Conservation (phyloP, 202 grass and related monocot species). For the Setaria italica region DNA sequence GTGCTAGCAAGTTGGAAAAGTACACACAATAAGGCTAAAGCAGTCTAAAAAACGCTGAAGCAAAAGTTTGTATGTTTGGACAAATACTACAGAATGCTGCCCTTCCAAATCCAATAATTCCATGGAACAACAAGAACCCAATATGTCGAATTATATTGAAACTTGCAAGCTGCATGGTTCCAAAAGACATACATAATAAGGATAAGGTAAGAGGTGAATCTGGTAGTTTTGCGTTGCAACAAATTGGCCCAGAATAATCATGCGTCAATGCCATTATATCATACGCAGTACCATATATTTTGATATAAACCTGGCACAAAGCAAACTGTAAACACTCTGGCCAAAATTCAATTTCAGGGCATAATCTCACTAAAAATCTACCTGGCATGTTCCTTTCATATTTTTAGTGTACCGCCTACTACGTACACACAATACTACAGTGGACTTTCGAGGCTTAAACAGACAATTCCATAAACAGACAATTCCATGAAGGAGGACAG, state of each 20-base stretch:
- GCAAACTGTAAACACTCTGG: neutral
- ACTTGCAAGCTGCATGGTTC: neutral
- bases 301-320: neutral
- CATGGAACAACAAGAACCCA: neutral
- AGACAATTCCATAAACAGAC: constrained; percentile 1
- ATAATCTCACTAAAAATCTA: constrained; percentile 16
- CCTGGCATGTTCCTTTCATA: neutral
- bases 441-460: constrained; percentile 11
- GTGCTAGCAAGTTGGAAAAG: constrained; percentile 32
- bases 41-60: neutral
- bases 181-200: constrained; percentile 15
- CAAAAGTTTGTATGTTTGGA: neutral
- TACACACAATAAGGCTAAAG: neutral
- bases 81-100: neutral
- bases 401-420: neutral
- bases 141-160: constrained; percentile 1
- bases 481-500: neutral
- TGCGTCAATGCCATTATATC: neutral
- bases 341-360: neutral
- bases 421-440: constrained; percentile 5
- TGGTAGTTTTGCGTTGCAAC: neutral
- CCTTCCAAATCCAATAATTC: neutral
- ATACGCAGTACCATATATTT: neutral
- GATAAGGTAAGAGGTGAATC: constrained; percentile 20
- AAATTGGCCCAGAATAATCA: constrained; percentile 13